Evolutionary conservation across 78 protist genomes (phyloP).

Genomic region (Planoprotostelium fungivorum): DNA sequence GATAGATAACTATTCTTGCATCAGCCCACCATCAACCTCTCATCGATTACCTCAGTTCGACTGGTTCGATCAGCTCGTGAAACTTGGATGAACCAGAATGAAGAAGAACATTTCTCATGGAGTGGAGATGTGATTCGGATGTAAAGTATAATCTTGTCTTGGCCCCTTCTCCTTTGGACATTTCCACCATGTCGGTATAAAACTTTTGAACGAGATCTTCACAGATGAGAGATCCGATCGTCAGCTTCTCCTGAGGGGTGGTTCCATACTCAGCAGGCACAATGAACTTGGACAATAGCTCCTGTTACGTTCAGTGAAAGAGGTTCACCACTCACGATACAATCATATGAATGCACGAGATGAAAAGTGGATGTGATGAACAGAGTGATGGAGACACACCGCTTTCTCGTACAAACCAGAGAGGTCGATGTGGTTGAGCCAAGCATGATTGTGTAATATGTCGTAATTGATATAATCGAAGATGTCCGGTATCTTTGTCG

Average conservation of each 20-base stretch:
- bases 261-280: neutral
- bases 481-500: slow-evolving; percentile 12
- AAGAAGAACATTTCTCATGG: neutral
- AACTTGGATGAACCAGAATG: neutral
- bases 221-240: slow-evolving; percentile 3
- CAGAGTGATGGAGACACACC: neutral
- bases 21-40: too few relatives aligned
- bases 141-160: slow-evolving; percentile 6
- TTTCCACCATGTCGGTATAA: neutral
- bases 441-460: neutral
- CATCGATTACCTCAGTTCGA: neutral
- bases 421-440: neutral
- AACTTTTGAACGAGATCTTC: neutral
- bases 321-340: too few relatives aligned
- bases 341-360: too few relatives aligned
- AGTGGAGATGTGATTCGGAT: slow-evolving; percentile 3
- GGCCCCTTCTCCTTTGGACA: neutral
- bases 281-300: neutral
- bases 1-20: neutral
- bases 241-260: neutral
- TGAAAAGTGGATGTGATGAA: too few relatives aligned
- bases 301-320: neutral
- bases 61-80: neutral
- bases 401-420: neutral
- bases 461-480: slow-evolving; percentile 10